Conservation (phyloP, 805 yeast genomes). For the Wickerhamiella azymoides region DNA sequence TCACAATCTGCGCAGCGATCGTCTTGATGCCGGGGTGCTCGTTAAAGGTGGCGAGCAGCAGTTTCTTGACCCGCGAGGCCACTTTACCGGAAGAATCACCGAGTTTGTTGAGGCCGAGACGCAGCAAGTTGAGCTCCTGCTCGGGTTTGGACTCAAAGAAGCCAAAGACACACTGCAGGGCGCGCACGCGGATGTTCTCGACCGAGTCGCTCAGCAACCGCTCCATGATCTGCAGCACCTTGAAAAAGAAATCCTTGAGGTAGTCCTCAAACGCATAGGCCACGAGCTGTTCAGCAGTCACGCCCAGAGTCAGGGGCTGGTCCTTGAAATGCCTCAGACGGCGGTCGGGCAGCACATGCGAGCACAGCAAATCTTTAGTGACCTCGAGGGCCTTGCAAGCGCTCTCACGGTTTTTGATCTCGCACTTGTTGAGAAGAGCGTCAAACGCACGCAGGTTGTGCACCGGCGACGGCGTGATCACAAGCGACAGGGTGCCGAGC, state of each 20-base stretch:
- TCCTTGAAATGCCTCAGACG: slow-evolving; percentile 68
- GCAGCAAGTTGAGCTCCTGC: slow-evolving; percentile 82
- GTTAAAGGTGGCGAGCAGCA: slow-evolving; percentile 65
- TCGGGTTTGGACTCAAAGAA: slow-evolving; percentile 79
- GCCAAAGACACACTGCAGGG: slow-evolving; percentile 64
- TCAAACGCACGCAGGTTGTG: slow-evolving; percentile 79
- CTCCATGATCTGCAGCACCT: slow-evolving; percentile 64
- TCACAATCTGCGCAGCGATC: slow-evolving; percentile 61
- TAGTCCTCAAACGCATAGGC: slow-evolving; percentile 80
- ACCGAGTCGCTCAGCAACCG: slow-evolving; percentile 80
- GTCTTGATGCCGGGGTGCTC: slow-evolving; percentile 93
- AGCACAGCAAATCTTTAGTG: slow-evolving; percentile 74
- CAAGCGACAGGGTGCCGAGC: slow-evolving; percentile 81
- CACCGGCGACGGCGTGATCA: slow-evolving; percentile 88
- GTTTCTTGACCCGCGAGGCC: slow-evolving; percentile 74
- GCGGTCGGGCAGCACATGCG: slow-evolving; percentile 70
- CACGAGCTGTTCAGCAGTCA: slow-evolving; percentile 46
- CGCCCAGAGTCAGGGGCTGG: slow-evolving; percentile 39
- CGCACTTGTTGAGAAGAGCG: slow-evolving; percentile 61
- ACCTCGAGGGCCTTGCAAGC: slow-evolving; percentile 85
- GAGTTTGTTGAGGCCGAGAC: slow-evolving; percentile 81
- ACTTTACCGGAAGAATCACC: slow-evolving; percentile 91
- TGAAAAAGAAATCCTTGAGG: slow-evolving; percentile 62
- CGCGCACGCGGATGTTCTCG: slow-evolving; percentile 68
- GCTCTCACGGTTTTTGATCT: slow-evolving; percentile 85